Conservation (phyloP, 1,139 yeast species). For the Zygosaccharomyces sapae region DNA sequence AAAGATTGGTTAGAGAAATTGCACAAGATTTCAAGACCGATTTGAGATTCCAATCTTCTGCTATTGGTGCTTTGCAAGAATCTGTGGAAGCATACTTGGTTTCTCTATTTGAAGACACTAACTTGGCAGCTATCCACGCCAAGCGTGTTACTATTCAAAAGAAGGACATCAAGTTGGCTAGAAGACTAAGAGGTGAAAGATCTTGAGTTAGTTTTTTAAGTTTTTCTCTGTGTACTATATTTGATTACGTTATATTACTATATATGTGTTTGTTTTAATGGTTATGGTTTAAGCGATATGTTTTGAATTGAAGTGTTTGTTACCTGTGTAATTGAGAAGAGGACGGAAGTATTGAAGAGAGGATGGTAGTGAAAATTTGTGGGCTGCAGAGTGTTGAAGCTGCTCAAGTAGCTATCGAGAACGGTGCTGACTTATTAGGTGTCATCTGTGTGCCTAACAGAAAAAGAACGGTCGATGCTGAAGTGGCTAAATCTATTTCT, state of each 20-base stretch:
- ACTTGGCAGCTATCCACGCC: slow-evolving; percentile 98
- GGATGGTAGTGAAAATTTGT: slow-evolving; percentile 60
- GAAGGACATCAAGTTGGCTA: slow-evolving; percentile 98
- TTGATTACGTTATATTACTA: slow-evolving; percentile 11
- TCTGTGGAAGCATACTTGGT: slow-evolving; percentile 96
- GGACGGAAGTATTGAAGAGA: too few relatives aligned
- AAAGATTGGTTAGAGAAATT: slow-evolving; percentile 96
- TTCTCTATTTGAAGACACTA: slow-evolving; percentile 90
- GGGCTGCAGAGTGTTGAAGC: slow-evolving; percentile 69
- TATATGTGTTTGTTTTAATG: slow-evolving; percentile 7
- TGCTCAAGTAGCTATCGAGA: slow-evolving; percentile 61
- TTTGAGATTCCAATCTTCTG: slow-evolving; percentile 97
- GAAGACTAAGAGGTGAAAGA: slow-evolving; percentile 99
- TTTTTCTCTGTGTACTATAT: slow-evolving; percentile 10
- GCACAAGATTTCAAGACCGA: slow-evolving; percentile 98
- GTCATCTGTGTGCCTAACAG: slow-evolving; percentile 82
- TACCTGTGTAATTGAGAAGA: too few relatives aligned
- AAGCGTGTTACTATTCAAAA: slow-evolving; percentile 99
- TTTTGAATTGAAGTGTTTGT: too few relatives aligned
- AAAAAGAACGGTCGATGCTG: slow-evolving; percentile 59
- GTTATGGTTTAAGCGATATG: not conserved
- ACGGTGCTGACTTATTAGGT: slow-evolving; percentile 77
- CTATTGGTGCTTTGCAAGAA: slow-evolving; percentile 98
- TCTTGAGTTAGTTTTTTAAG: slow-evolving; percentile 40
- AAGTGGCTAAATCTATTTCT: slow-evolving; percentile 54